Conservation (phyloP, 768 basidiomycete species). For the Xerocomellus chrysenteron region DNA sequence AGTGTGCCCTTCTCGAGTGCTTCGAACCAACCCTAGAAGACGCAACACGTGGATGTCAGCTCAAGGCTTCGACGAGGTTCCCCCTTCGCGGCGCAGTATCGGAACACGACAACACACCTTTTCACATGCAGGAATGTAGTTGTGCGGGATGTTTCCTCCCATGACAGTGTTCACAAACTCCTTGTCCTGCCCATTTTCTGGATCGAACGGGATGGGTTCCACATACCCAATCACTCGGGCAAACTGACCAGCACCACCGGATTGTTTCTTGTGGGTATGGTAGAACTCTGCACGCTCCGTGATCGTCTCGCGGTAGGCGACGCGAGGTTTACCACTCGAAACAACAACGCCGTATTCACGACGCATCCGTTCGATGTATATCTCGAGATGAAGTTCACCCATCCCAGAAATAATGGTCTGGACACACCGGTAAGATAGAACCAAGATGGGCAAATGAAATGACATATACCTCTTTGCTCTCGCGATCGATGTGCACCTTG, state of each 20-base stretch:
- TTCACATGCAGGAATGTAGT: constrained; percentile 92
- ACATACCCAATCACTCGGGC: constrained; percentile 89
- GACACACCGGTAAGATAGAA: background rate
- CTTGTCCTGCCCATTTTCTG: constrained; percentile 77
- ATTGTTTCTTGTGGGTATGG: constrained; percentile 98
- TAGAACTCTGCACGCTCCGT: constrained; percentile 78
- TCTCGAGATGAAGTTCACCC: constrained; percentile 98
- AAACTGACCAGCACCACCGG: constrained; percentile 95
- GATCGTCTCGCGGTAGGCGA: constrained; percentile 95
- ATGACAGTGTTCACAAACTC: constrained; percentile 87
- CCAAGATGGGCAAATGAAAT: background rate
- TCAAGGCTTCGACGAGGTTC: background rate
- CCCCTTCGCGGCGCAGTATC: background rate
- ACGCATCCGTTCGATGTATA: constrained; percentile 98
- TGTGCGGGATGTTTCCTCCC: constrained; percentile 88
- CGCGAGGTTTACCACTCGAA: constrained; percentile 91
- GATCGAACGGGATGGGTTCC: constrained; percentile 79
- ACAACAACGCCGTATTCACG: constrained; percentile 96
- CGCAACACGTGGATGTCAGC: background rate
- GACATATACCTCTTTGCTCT: constrained; percentile 81
- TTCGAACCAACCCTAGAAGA: constrained; percentile 83
- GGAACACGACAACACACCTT: constrained; percentile 53
- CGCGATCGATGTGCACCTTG: constrained; percentile 91
- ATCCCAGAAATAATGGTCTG: constrained; percentile 99
- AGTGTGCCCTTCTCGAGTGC: constrained; percentile 89